Base-by-base conservation (phyloP, 768 basidiomycete species). In the Leccinum incarnatum region DNA sequence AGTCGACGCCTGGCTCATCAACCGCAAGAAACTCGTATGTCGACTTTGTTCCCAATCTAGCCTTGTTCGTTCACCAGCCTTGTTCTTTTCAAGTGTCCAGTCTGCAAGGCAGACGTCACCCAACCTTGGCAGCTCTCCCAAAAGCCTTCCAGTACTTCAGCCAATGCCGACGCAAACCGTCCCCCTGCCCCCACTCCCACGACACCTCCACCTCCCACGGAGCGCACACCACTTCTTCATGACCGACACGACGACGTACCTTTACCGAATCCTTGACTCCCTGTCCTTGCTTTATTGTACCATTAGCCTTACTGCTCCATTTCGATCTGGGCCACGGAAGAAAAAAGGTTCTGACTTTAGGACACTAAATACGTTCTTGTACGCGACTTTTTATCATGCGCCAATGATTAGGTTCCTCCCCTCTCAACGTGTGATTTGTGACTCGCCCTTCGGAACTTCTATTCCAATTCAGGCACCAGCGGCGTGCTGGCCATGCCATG, bases 51-150 rank as follows among this genome's bases (percentile, higher is more conserved):
- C 32, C 2, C n/a, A 42, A 23, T 1, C 34, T 47, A 59, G 50
- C 56, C 58, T 55, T 53, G 34, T 29, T 56, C 62, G 29, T 59
- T 48, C 25, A 23, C 23, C 15, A 19, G 59, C 55, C 1, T 15
- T 53, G 36, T 45, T 23, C 46, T 11, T 54, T 29, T 63, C 17
- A 42, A 96, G 93, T 97, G 94, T 66, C 94, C 94, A 5, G 80
- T 95, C 3, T 97, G 94, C 76, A 93, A 95, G 72, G 87, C 91
- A 51, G 94, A 97, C 69, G 93, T 97, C 51, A 96, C 94, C 1
- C 83, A 84, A 60, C 83, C 85, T 11, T 74, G 72, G 60, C 67
- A 69, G 6, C 66, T 66, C 36, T 62, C 57, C 10, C 50, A 61
- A 51, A 67, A 68, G 42, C 8, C 53, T 5, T 50, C 62, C 30